A percentile compares a stretch with the other conserved stretches of the same genome.
phyloP scores from a whole-genome alignment of 73 alveolate genomes.

The Tetrahymena malaccensis region DNA sequence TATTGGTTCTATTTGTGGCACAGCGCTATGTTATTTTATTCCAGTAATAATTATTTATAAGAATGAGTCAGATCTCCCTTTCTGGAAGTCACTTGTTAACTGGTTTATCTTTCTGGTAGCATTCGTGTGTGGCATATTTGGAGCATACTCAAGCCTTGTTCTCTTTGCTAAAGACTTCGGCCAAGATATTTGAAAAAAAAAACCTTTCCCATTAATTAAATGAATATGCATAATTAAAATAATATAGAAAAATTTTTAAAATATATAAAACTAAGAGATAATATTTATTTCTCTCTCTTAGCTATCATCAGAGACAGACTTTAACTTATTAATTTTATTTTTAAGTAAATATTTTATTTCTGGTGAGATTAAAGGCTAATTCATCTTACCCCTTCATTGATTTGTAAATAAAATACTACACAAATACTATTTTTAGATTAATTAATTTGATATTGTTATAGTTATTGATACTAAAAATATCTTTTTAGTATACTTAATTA shows the following conservation, averaged over 20 bases:
- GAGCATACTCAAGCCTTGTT: background rate
- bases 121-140: background rate
- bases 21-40: background rate
- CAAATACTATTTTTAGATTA: background rate
- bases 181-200: background rate
- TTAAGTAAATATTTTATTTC: too few relatives aligned
- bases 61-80: background rate
- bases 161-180: background rate
- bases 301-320: background rate
- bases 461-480: background rate
- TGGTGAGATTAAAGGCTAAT: background rate
- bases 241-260: too few relatives aligned
- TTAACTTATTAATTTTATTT: too few relatives aligned
- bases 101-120: background rate
- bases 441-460: background rate
- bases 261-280: too few relatives aligned
- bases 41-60: background rate
- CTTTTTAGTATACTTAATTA: background rate
- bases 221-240: background rate
- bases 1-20: background rate
- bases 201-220: background rate
- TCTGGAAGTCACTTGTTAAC: background rate
- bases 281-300: background rate
- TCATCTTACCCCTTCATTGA: background rate
- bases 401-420: background rate